phyloP scores from a whole-genome alignment of 2,329 filamentous ascomycete genomes.

The Colletotrichum sp. region DNA sequence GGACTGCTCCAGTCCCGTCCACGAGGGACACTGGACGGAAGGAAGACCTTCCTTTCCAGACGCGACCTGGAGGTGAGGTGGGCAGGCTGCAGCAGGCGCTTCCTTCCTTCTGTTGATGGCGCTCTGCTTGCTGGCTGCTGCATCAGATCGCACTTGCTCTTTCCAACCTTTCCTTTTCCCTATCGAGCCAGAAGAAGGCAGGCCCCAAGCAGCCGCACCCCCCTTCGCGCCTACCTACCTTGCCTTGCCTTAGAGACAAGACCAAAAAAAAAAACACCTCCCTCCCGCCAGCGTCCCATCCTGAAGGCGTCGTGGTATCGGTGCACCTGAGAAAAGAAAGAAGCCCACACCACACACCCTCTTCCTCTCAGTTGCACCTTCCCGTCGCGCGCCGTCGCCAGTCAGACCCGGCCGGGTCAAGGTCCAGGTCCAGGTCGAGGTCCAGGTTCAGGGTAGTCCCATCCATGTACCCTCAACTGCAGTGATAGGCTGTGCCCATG shows the following conservation, averaged over 20 bases:
- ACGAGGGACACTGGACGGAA: neutral
- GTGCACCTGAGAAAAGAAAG: neutral
- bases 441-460: neutral
- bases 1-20: neutral
- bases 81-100: neutral
- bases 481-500: conserved; percentile 19
- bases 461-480: neutral
- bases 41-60: neutral
- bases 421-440: conserved; percentile 2
- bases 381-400: conserved; percentile 11
- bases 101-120: neutral
- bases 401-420: conserved; percentile 1
- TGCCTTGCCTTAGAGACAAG: neutral
- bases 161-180: neutral
- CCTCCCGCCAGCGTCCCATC: neutral
- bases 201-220: neutral
- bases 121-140: neutral
- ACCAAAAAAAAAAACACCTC: neutral
- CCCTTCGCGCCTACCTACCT: neutral
- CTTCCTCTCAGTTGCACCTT: conserved; percentile 1
- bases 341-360: neutral
- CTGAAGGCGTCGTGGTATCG: neutral
- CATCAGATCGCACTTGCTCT: neutral
- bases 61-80: neutral
- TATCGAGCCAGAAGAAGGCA: neutral